Evolutionary conservation across 768 basidiomycete species (phyloP).

Genomic region (Stropharia rugosoannulata): DNA sequence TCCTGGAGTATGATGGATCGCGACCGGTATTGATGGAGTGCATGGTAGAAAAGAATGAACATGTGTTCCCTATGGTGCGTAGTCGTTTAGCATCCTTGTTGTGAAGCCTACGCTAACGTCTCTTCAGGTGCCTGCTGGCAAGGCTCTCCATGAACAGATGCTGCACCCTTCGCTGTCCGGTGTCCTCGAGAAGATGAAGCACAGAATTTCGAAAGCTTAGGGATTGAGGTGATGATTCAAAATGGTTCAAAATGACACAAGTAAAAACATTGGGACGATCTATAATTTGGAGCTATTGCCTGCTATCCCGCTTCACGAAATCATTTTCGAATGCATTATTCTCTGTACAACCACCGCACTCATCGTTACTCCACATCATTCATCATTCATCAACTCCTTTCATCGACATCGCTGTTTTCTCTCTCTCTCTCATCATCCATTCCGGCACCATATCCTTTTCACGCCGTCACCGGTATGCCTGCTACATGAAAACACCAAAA

Average conservation of each 20-base stretch:
- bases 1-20: constrained; percentile 88
- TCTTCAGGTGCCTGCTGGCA: constrained; percentile 81
- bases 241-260: no score
- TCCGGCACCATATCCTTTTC: constrained; percentile 17
- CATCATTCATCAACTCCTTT: not conserved
- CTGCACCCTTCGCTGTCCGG: constrained; percentile 58
- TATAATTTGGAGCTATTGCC: not conserved
- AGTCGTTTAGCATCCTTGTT: constrained; percentile 1
- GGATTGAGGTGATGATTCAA: not conserved
- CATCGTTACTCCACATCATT: not conserved
- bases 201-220: not conserved
- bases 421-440: not conserved
- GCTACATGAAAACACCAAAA: not conserved
- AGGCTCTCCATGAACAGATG: constrained; percentile 90
- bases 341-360: constrained; percentile 12
- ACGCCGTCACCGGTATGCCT: constrained; percentile 7
- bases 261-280: constrained; percentile 2
- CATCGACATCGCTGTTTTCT: constrained; percentile 7
- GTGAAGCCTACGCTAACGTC: constrained; percentile 6
- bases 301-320: not conserved
- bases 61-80: constrained; percentile 87
- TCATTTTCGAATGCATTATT: constrained; percentile 1
- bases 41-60: constrained; percentile 77
- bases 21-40: constrained; percentile 93
- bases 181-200: constrained; percentile 15